Evolutionary conservation across 805 yeast genomes (phyloP).

Genomic region (Candida boleticola): DNA sequence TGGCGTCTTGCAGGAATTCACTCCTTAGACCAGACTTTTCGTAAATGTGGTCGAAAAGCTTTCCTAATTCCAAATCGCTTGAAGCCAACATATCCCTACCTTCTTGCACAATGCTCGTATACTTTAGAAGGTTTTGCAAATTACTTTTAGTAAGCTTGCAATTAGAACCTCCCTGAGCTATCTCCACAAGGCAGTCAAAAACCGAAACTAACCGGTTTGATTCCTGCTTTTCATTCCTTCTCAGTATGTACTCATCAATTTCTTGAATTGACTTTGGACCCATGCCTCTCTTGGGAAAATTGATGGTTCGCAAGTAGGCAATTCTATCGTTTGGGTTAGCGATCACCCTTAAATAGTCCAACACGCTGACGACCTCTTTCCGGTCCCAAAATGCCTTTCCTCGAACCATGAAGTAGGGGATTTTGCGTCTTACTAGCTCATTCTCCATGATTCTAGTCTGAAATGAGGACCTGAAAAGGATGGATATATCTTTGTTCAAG

Average conservation of each 20-base stretch:
- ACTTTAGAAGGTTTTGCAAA: constrained; percentile 17
- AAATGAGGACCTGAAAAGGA: constrained; percentile 64
- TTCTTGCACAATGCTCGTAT: constrained; percentile 23
- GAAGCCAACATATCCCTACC: constrained; percentile 13
- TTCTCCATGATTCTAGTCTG: constrained; percentile 65
- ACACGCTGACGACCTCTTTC: constrained; percentile 59
- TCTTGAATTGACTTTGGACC: constrained; percentile 53
- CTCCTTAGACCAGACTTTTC: constrained; percentile 25
- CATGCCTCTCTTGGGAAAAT: constrained; percentile 63
- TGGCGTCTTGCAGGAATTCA: constrained; percentile 27
- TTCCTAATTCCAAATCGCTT: constrained; percentile 1
- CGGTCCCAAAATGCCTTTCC: constrained; percentile 83
- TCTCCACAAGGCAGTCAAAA: constrained; percentile 8
- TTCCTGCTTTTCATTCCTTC: neutral
- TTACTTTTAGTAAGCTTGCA: constrained; percentile 14
- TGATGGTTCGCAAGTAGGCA: constrained; percentile 57
- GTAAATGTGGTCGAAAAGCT: constrained; percentile 24
- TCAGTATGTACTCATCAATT: constrained; percentile 18
- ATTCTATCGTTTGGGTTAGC: constrained; percentile 56
- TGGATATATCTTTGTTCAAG: constrained; percentile 60
- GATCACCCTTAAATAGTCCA: constrained; percentile 65
- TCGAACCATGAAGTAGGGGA: constrained; percentile 67
- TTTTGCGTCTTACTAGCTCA: constrained; percentile 49
- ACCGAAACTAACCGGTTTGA: constrained; percentile 4
- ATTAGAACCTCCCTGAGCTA: constrained; percentile 4